Base-by-base conservation (phyloP, 345 rosid genomes). In the Eucalyptus leucophloia region DNA sequence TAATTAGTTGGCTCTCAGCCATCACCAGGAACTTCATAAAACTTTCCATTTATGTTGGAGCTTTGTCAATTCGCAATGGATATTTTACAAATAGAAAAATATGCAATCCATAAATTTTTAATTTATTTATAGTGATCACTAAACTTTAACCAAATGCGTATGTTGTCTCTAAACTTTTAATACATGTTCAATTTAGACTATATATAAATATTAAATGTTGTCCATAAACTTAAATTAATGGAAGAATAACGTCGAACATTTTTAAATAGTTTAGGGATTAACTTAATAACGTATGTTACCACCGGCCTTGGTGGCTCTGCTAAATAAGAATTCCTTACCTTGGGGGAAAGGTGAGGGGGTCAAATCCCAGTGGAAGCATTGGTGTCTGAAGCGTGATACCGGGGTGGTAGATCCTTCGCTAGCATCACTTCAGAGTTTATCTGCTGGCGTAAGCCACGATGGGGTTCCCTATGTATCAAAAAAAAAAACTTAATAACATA, bases 281-380 rank as follows among this genome's bases (percentile, higher is more conserved):
- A 50, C 8, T 50, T 50, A 6, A 16, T 6, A 50, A 50, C 1
- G 8, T 50, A 16, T 6, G 7, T 47, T 47, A 47, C 4, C 49
- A 47, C 4, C 0, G 0, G 13, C 49, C 1, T 47, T 47, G 12
- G 0, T 47, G 49, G 49, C 49, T 47, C 0, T 0, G 1, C 0
- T 47, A 4, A 0, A 47, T 47, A 47, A 47, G 1, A 47, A 47
- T 47, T 12, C 12, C 1, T 47, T 47, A 3, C 12, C 12, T 11
- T 47, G 49, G 12, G 4, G 12, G 49, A 47, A 47, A 47, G 4
- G 49, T 45, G 49, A 45, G 4, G 49, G 49, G 49, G 47, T 45
- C 12, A 45, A 45, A 45, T 1, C 4, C 3, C 47, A 9, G 47
- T 45, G 4, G 47, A 45, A 45, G 4, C 47, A 9, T 45, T 3